Percentiles rank a stretch among this genome's conserved stretches.
phyloP scores from a whole-genome alignment of 768 basidiomycete genomes.

The Austroboletus eburneus region DNA sequence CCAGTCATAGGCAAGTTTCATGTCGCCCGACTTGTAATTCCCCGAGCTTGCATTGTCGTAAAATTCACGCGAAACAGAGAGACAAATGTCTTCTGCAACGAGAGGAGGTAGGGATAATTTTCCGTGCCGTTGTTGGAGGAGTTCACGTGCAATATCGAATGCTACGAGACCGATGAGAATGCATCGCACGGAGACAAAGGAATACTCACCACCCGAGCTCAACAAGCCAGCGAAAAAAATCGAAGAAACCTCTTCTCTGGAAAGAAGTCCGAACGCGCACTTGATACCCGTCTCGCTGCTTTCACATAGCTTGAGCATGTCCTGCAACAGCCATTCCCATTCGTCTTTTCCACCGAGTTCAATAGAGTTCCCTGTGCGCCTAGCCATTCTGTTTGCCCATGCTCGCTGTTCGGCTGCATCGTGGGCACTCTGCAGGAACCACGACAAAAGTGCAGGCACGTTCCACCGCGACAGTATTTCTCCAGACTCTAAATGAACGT shows the following conservation, averaged over 20 bases:
- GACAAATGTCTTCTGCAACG: slow-evolving; percentile 71
- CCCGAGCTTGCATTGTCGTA: slow-evolving; percentile 94
- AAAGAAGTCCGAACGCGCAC: slow-evolving; percentile 79
- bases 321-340: slow-evolving; percentile 85
- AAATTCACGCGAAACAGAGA: slow-evolving; percentile 80
- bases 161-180: slow-evolving; percentile 36
- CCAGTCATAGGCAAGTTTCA: slow-evolving; percentile 98
- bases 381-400: slow-evolving; percentile 84
- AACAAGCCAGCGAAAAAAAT: slow-evolving; percentile 87
- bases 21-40: slow-evolving; percentile 89
- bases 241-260: slow-evolving; percentile 63
- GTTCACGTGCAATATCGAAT: slow-evolving; percentile 60
- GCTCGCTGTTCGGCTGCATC: slow-evolving; percentile 68
- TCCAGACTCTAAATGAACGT: slow-evolving; percentile 90
- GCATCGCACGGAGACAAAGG: not conserved
- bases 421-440: slow-evolving; percentile 79
- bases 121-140: slow-evolving; percentile 47
- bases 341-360: slow-evolving; percentile 60
- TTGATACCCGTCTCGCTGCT: slow-evolving; percentile 57
- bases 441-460: slow-evolving; percentile 77
- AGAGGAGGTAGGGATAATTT: slow-evolving; percentile 47
- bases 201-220: slow-evolving; percentile 78
- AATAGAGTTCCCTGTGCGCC: slow-evolving; percentile 56
- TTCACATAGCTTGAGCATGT: slow-evolving; percentile 80
- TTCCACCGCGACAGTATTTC: slow-evolving; percentile 90